phyloP scores from a whole-genome alignment of 83 land plant species.

The Picea abies region DNA sequence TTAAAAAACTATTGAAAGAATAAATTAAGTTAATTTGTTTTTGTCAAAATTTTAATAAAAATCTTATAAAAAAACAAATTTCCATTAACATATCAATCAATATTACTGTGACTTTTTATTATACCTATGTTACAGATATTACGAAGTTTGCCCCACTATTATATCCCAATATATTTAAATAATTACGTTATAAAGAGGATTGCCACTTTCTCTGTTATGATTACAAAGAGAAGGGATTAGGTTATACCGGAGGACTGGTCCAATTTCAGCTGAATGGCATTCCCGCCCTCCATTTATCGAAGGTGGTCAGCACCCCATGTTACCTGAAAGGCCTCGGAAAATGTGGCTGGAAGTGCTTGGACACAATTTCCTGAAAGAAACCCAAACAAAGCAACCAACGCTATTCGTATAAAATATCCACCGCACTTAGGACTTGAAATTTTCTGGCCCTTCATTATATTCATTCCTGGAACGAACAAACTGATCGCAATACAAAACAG shows the following conservation, averaged over 20 bases:
- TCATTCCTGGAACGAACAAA: background rate
- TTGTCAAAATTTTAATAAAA: no score
- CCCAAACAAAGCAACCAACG: background rate
- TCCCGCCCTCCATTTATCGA: conserved; percentile 34
- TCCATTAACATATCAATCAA: no score
- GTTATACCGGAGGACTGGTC: background rate
- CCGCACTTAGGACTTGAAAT: background rate
- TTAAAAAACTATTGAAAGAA: no score
- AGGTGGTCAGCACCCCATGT: conserved; percentile 59
- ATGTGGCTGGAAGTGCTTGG: conserved; percentile 37
- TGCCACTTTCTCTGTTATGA: no score
- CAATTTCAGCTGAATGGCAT: background rate
- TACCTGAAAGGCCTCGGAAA: conserved; percentile 43
- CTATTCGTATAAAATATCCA: no score
- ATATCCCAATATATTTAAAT: no score
- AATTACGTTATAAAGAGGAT: no score
- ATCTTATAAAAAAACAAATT: no score
- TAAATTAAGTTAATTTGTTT: no score
- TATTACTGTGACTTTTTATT: no score
- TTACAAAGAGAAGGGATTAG: background rate
- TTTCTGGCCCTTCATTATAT: background rate
- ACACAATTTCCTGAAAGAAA: background rate
- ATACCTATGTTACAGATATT: no score
- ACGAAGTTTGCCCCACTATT: no score
- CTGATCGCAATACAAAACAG: background rate